Conservation (phyloP, 225 moss, liverwort and hornwort genomes). For the Physcomitrium patens region DNA sequence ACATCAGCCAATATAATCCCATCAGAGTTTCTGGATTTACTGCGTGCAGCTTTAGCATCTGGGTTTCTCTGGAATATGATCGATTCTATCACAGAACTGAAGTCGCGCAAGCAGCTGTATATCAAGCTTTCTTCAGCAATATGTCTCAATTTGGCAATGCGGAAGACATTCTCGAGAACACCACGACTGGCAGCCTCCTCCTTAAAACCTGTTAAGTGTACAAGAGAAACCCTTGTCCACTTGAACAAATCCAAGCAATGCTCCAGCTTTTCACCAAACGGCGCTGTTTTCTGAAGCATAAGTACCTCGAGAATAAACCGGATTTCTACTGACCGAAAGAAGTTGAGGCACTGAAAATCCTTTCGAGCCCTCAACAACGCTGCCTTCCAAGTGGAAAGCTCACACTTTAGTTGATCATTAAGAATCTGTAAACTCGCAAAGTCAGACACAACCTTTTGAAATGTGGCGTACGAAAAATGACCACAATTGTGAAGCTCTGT, state of each 20-base stretch:
- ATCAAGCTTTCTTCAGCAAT: conserved; percentile 29
- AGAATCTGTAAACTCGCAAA: conserved; percentile 36
- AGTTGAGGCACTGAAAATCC: conserved; percentile 51
- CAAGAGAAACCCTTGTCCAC: conserved; percentile 40
- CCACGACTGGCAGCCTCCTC: background rate
- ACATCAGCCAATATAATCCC: conserved; percentile 44
- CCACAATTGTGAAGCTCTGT: conserved; percentile 50
- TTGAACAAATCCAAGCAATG: conserved; percentile 43
- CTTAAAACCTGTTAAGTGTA: conserved; percentile 19
- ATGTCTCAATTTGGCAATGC: conserved; percentile 22
- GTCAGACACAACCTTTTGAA: conserved; percentile 28
- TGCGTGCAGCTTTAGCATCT: conserved; percentile 5
- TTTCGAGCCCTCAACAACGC: conserved; percentile 42
- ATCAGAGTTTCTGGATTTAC: background rate
- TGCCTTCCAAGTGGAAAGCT: conserved; percentile 47
- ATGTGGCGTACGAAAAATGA: conserved; percentile 43
- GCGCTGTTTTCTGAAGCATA: conserved; percentile 3
- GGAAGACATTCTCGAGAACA: conserved; percentile 23
- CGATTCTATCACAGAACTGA: conserved; percentile 39
- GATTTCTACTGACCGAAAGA: conserved; percentile 51
- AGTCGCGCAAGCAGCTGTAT: conserved; percentile 26
- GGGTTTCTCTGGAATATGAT: conserved; percentile 22
- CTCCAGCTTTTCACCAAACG: conserved; percentile 23
- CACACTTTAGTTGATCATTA: conserved; percentile 32
- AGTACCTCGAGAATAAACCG: conserved; percentile 42